Evolutionary conservation across 2,329 filamentous ascomycete genomes (phyloP).

Genomic region (Sordariomycetes sp.): DNA sequence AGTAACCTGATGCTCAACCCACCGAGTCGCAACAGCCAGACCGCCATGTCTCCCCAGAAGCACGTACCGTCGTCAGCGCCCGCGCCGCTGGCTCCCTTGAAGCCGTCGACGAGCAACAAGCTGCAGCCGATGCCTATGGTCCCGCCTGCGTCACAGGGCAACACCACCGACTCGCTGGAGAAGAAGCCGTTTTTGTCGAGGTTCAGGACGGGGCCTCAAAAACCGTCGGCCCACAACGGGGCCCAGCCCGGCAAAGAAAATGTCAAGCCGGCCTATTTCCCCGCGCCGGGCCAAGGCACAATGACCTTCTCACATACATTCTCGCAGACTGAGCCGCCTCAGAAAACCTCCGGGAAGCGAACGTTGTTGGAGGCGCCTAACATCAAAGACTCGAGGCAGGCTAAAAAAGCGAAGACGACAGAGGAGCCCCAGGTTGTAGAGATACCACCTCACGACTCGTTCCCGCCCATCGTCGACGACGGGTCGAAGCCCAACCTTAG

Average conservation of each 20-base stretch:
- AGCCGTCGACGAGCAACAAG: conserved; percentile 38
- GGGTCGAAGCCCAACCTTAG: conserved; percentile 82
- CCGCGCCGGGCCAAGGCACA: conserved; percentile 30
- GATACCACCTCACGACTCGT: conserved; percentile 58
- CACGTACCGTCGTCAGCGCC: neutral
- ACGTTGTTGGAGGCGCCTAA: conserved; percentile 59
- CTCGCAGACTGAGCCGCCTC: conserved; percentile 10
- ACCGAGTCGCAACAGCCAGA: conserved; percentile 16
- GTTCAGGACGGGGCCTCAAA: conserved; percentile 43
- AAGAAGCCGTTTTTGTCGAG: conserved; percentile 52
- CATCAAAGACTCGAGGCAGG: conserved; percentile 51
- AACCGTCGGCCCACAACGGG: conserved; percentile 28
- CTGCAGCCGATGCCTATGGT: conserved; percentile 48
- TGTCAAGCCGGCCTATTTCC: conserved; percentile 34
- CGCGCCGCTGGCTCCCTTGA: conserved; percentile 25
- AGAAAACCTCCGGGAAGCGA: conserved; percentile 43
- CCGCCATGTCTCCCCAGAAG: conserved; percentile 2
- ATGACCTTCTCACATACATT: conserved; percentile 28
- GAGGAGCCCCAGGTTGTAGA: conserved; percentile 4
- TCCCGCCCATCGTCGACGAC: conserved; percentile 71
- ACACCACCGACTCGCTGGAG: conserved; percentile 52
- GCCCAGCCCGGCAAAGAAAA: conserved; percentile 41
- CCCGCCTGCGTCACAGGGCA: conserved; percentile 41
- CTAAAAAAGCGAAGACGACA: conserved; percentile 57
- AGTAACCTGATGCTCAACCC: conserved; percentile 57